phyloP scores from a whole-genome alignment of 2,329 filamentous ascomycete genomes.

The Myriosclerotinia curreyana region DNA sequence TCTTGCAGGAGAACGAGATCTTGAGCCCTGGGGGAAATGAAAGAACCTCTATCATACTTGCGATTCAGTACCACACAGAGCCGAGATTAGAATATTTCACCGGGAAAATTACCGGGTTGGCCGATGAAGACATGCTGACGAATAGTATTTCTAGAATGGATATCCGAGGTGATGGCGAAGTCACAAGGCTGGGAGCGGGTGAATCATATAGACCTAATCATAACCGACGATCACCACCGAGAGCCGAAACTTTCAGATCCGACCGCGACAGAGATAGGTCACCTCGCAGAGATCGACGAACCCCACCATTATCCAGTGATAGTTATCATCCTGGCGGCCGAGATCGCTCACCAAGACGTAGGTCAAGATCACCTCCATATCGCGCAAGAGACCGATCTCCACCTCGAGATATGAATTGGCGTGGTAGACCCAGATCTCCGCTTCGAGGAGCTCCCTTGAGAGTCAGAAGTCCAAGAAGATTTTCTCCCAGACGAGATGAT shows the following conservation, averaged over 20 bases:
- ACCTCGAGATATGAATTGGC: slow-evolving; percentile 30
- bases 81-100: neutral
- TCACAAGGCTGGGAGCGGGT: slow-evolving; percentile 38
- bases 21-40: neutral
- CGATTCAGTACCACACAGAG: neutral
- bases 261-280: slow-evolving; percentile 33
- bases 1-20: neutral
- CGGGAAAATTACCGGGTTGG: neutral
- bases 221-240: slow-evolving; percentile 35
- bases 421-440: slow-evolving; percentile 34
- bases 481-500: slow-evolving; percentile 41
- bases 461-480: slow-evolving; percentile 38
- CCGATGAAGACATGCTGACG: slow-evolving; percentile 19
- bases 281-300: slow-evolving; percentile 31
- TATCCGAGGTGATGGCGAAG: slow-evolving; percentile 38
- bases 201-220: slow-evolving; percentile 39
- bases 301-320: slow-evolving; percentile 34
- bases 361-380: slow-evolving; percentile 36
- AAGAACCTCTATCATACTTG: neutral
- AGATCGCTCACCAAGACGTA: slow-evolving; percentile 36
- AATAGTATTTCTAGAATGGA: slow-evolving; percentile 21
- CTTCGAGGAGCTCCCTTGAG: slow-evolving; percentile 36
- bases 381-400: slow-evolving; percentile 36
- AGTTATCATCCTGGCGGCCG: slow-evolving; percentile 34
- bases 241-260: slow-evolving; percentile 34